Percentiles rank a stretch among this genome's conserved stretches.
Conservation (phyloP, 2,329 filamentous ascomycete genomes). For the Beauveria scarabaeidicola region DNA sequence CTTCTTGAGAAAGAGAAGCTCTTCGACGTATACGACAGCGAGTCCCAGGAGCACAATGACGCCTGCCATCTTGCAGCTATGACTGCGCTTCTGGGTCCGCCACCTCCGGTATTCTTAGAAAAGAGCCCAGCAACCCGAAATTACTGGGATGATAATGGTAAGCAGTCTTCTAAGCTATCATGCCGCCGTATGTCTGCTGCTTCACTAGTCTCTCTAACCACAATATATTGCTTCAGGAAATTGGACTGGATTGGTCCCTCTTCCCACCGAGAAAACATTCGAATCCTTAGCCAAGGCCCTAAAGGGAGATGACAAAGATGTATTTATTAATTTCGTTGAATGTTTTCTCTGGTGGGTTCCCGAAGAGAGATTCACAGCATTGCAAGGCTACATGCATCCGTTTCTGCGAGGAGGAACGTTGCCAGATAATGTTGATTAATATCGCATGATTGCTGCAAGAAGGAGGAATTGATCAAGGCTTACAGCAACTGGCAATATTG, state of each 20-base stretch:
- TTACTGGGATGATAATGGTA: conserved; percentile 22
- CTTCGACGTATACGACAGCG: conserved; percentile 19
- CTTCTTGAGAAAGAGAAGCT: conserved; percentile 17
- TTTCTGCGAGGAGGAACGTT: conserved; percentile 1
- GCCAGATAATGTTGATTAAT: conserved; percentile 1
- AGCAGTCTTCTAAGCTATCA: not conserved
- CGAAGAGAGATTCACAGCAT: conserved; percentile 15
- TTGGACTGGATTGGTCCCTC: conserved; percentile 19
- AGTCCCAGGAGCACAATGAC: conserved; percentile 18
- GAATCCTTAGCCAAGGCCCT: conserved; percentile 14
- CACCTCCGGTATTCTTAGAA: conserved; percentile 18
- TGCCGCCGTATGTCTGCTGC: not conserved
- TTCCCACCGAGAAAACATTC: conserved; percentile 15
- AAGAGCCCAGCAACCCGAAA: conserved; percentile 15
- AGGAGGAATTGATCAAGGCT: not conserved
- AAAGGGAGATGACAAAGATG: conserved; percentile 14
- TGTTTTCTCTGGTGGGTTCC: conserved; percentile 19
- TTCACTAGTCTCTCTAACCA: conserved; percentile 1
- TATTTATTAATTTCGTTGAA: conserved; percentile 17
- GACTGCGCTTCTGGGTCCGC: conserved; percentile 21
- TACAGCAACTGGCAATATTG: not conserved
- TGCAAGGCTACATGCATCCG: conserved; percentile 19
- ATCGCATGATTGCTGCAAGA: not conserved
- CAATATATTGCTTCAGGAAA: conserved; percentile 13
- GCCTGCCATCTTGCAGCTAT: conserved; percentile 22